phyloP scores from a whole-genome alignment of 2,329 filamentous ascomycete genomes.

The Sporothrix schenckii region DNA sequence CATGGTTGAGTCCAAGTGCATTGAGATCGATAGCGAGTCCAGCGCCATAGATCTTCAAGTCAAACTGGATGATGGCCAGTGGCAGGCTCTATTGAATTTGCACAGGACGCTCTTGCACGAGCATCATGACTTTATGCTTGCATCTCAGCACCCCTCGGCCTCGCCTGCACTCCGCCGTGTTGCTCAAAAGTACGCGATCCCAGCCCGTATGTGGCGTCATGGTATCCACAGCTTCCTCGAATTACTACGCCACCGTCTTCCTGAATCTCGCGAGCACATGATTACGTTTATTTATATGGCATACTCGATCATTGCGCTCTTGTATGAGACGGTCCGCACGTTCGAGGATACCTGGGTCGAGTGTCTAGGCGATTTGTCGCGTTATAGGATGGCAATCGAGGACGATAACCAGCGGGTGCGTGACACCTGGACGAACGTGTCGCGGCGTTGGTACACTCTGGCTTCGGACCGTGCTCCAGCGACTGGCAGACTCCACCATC shows the following conservation, averaged over 20 bases:
- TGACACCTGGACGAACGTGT: constrained; percentile 80
- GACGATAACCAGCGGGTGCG: constrained; percentile 74
- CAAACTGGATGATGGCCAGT: constrained; percentile 68
- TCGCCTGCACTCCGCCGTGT: constrained; percentile 67
- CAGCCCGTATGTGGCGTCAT: constrained; percentile 90
- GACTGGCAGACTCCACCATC: constrained; percentile 81
- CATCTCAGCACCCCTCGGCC: constrained; percentile 81
- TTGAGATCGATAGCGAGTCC: constrained; percentile 73
- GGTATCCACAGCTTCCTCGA: constrained; percentile 87
- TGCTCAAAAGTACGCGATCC: constrained; percentile 85
- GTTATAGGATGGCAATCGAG: constrained; percentile 91
- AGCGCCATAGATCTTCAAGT: constrained; percentile 47
- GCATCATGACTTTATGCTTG: constrained; percentile 84
- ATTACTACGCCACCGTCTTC: constrained; percentile 71
- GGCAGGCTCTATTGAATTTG: constrained; percentile 79
- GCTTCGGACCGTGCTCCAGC: constrained; percentile 76
- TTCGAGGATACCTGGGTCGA: constrained; percentile 94
- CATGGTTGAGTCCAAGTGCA: constrained; percentile 86
- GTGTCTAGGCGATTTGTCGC: constrained; percentile 80
- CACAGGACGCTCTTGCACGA: constrained; percentile 82
- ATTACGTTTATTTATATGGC: constrained; percentile 84
- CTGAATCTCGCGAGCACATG: constrained; percentile 83
- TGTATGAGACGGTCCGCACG: constrained; percentile 80
- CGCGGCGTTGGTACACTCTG: constrained; percentile 80
- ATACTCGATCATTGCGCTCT: constrained; percentile 84